Base-by-base conservation (phyloP, 371 early-diverging fungal species). In the Thermomucor indicae-seudaticae region DNA sequence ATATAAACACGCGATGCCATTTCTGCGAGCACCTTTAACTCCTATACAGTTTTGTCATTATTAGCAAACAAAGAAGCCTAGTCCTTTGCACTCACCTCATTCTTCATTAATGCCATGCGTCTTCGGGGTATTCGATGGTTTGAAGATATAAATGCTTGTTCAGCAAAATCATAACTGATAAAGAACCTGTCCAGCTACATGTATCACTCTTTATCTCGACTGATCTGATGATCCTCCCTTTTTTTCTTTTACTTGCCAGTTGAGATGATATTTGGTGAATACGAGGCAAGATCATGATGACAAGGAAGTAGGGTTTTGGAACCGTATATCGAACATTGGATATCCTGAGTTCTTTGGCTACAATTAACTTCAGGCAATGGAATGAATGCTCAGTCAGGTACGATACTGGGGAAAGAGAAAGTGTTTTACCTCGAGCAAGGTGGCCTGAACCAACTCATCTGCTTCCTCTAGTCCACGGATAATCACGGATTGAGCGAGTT, bases 171-270 rank as follows among this genome's bases (percentile, higher is more conserved):
- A 51, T 76, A 79, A 38, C 78, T 74, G 17, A 79, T 67, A 59
- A 77, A 81, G 47, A 75, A 69, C 17, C 74, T 61, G 47, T 81
- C 78, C 46, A 81, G 53, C 81, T 80, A 59, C 32, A 30, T 11
- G 28, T n/a, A 29, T 24, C n/a, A 17, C 22, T 25, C 8, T 3
- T 34, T 37, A 37, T n/a, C n/a, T n/a, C n/a, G n/a, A n/a, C n/a
- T n/a, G n/a, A n/a, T n/a, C n/a, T n/a, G n/a, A n/a, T n/a, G n/a
- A n/a, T n/a, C n/a, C n/a, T n/a, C n/a, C n/a, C n/a, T n/a, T n/a
- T n/a, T n/a, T n/a, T 37, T 30, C 4, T 45, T 11, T 6, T 28
- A 14, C 31, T 51, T 62, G 64, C 76, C 55, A 65, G 42, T 43
- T 62, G 73, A 4, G 68, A 56, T 7, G 59, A 55, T 10, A 70